Evolutionary conservation across 495 filamentous ascomycete species (phyloP).

Genomic region (Tuber umbilicatum): DNA sequence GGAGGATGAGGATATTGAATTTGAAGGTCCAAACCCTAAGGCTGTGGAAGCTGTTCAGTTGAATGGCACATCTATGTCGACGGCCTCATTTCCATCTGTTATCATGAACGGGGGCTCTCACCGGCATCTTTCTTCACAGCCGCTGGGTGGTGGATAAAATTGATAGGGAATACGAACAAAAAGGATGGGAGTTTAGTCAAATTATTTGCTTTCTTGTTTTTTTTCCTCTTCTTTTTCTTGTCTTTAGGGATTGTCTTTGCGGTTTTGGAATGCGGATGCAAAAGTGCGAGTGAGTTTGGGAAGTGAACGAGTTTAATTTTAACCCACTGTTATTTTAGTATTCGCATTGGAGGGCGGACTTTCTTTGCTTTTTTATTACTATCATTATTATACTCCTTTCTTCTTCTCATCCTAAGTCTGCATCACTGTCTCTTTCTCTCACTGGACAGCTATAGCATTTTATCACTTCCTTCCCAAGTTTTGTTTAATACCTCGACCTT

Average conservation of each 20-base stretch:
- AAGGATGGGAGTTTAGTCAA: constrained; percentile 6
- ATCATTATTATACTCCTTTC: constrained; percentile 14
- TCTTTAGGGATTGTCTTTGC: constrained; percentile 31
- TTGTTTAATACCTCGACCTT: background rate
- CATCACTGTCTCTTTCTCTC: background rate
- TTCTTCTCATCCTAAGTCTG: background rate
- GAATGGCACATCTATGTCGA: constrained; percentile 28
- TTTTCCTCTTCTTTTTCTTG: constrained; percentile 20
- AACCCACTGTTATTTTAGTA: constrained; percentile 26
- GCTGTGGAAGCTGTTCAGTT: constrained; percentile 22
- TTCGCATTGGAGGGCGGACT: constrained; percentile 4
- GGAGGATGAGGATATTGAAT: constrained; percentile 46
- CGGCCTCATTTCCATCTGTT: constrained; percentile 34
- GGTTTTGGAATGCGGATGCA: constrained; percentile 38
- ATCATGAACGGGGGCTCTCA: constrained; percentile 33
- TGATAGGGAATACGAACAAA: background rate
- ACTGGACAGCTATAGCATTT: background rate
- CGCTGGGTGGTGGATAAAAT: constrained; percentile 26
- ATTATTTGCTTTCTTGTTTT: constrained; percentile 20
- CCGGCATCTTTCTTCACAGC: constrained; percentile 33
- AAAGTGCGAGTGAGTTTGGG: constrained; percentile 28
- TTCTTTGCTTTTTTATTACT: constrained; percentile 12
- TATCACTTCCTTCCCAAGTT: background rate
- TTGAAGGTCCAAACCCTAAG: constrained; percentile 7
- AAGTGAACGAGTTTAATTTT: constrained; percentile 36